Percentiles rank a stretch among this genome's conserved stretches.
Conservation (phyloP, 2,329 filamentous ascomycete species). For the Cordyceps farinosa region DNA sequence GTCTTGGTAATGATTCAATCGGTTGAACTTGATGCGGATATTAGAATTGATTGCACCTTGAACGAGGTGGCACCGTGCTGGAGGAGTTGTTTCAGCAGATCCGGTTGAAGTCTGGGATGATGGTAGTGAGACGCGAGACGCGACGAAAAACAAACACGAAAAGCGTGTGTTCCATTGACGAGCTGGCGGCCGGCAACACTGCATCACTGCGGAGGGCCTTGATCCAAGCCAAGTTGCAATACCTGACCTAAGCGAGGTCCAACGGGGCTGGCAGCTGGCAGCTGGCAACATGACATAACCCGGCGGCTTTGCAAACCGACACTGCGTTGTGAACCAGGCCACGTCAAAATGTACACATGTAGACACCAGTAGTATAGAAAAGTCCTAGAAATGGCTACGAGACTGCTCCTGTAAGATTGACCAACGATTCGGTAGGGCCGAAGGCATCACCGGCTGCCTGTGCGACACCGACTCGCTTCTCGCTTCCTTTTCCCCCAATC, state of each 20-base stretch:
- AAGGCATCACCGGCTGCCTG: neutral
- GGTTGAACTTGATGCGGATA: too few species aligned
- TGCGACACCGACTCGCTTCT: neutral
- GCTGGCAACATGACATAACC: neutral
- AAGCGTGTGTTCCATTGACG: neutral
- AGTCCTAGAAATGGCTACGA: neutral
- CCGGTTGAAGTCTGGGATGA: neutral
- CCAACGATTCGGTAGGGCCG: neutral
- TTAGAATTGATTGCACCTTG: neutral
- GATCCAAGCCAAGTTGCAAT: neutral
- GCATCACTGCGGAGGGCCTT: neutral
- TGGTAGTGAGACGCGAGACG: constrained; percentile 10
- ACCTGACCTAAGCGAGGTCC: neutral
- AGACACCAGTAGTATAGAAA: neutral
- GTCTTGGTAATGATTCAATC: neutral
- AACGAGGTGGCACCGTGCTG: neutral
- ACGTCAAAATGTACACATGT: neutral
- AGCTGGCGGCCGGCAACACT: neutral
- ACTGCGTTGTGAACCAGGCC: neutral
- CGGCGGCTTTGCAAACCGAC: constrained; percentile 6
- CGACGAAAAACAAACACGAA: constrained; percentile 16
- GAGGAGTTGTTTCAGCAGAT: neutral
- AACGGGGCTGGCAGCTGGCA: constrained; percentile 13
- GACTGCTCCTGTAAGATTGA: neutral
- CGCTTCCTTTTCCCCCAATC: neutral